Evolutionary conservation across 192 early-diverging fungal genomes (phyloP), one percentile per base, ranked within the genome.

Genomic region (Linnemannia zychae): DNA sequence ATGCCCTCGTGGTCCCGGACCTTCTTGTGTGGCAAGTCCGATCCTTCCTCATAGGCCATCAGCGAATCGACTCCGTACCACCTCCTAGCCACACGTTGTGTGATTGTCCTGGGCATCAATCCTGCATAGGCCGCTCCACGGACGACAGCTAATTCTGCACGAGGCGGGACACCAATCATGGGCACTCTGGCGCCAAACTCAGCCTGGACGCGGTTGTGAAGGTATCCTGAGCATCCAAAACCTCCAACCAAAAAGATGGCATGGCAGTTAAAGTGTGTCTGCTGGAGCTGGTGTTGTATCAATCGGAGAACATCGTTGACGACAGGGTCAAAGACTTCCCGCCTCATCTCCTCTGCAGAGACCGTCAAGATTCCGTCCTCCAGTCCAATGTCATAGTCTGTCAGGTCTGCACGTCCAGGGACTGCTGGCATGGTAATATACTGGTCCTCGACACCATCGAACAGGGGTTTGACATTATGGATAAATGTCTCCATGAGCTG

Each of bases 171-270:
- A 22, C 89, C 91, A 34, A 91, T 88, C 47, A 89, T 71, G 11
- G 88, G 80, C 17, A 91, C 88, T 13, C 82, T 76, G 11, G 70
- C 24, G 24, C 81, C 82, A 87, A 92, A 91, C 66, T 88, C 88
- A 52, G 87, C 65, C 67, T 88, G 80, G 3, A 91, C 83, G n/a
- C 88, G 82, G 28, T 84, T 81, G 47, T 87, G 86, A 3, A 92
- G 70, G 60, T 92, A 92, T 38, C 84, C 81, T 20, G 90, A 91
- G 4, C 87, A 87, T 34, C 88, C 89, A 78, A 92, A 92, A 0
- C 91, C 91, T 76, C 91, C 91, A 9, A 92, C 91, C 33, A 92
- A 71, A 60, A 92, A 90, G 44, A 92, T 89, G 49, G 90, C 88
- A 46, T 88, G 72, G 22, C 89, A 75, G 20, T 78, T 79, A n/a